Percentiles rank a stretch among this genome's conserved stretches.
Conservation (phyloP, 2,329 filamentous ascomycete species). For the Clarireedia homoeocarpa region DNA sequence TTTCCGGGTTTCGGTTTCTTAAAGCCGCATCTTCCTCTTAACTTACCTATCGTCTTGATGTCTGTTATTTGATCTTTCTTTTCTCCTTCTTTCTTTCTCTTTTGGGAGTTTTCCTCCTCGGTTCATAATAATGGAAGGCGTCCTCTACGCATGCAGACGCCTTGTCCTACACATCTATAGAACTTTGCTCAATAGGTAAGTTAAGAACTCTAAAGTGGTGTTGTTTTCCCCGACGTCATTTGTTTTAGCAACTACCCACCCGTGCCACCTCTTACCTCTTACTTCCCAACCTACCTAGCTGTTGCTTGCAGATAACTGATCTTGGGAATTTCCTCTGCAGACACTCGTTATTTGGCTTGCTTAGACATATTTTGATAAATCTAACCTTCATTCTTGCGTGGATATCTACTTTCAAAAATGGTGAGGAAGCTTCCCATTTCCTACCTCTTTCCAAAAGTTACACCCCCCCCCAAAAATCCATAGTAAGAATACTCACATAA, state of each 20-base stretch:
- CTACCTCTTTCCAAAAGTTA: neutral
- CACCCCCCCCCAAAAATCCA: neutral
- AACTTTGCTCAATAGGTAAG: conserved; percentile 23
- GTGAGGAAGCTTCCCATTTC: conserved; percentile 6
- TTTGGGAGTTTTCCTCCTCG: neutral
- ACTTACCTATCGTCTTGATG: neutral
- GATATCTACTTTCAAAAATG: conserved; percentile 28
- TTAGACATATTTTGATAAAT: conserved; percentile 24
- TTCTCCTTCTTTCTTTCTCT: neutral
- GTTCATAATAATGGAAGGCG: conserved; percentile 10
- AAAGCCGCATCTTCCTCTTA: neutral
- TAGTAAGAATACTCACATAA: neutral
- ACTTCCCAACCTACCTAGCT: neutral
- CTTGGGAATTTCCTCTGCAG: conserved; percentile 10
- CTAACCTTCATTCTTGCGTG: conserved; percentile 24
- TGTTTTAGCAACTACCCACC: too few species aligned
- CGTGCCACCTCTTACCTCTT: too few species aligned
- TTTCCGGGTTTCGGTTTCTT: too few species aligned
- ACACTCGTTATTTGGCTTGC: conserved; percentile 24
- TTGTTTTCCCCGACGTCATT: neutral
- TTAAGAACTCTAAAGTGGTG: neutral
- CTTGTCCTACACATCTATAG: conserved; percentile 23
- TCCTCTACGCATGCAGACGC: conserved; percentile 15
- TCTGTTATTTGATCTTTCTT: neutral
- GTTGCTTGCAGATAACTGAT: neutral